These are phyloP conservation scores for Monascus purpureus DNA, from an alignment of 495 filamentous ascomycete species.

Conservation along the genomic window DNA sequence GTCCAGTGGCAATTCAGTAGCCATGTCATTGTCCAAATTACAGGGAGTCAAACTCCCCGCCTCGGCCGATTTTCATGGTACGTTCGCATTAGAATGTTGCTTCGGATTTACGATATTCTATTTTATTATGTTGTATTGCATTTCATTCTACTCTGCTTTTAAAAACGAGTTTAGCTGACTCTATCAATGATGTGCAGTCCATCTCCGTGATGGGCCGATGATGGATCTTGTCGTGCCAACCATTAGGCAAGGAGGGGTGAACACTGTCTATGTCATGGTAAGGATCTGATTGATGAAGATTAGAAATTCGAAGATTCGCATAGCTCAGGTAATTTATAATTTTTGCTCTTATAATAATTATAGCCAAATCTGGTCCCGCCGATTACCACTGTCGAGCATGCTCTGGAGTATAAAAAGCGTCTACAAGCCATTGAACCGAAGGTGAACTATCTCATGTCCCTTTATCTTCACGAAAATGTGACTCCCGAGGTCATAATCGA, in stretches of 20 bases:
- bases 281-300: conserved; percentile 7
- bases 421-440: conserved; percentile 55
- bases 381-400: conserved; percentile 57
- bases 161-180: background rate
- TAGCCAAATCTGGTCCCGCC: conserved; percentile 62
- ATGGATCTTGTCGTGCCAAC: conserved; percentile 70
- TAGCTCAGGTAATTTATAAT: conserved; percentile 1
- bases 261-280: conserved; percentile 76
- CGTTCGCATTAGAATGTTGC: conserved; percentile 21
- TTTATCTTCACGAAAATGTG: conserved; percentile 67
- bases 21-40: conserved; percentile 26
- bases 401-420: conserved; percentile 56
- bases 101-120: background rate
- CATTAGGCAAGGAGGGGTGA: conserved; percentile 57
- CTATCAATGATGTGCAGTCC: conserved; percentile 19
- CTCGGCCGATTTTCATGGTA: conserved; percentile 55
- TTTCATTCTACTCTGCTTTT: conserved; percentile 17
- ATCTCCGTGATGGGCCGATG: conserved; percentile 68
- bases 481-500: conserved; percentile 67
- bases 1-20: conserved; percentile 6
- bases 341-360: background rate
- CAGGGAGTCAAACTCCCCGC: conserved; percentile 47
- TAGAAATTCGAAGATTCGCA: background rate
- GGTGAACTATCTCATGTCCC: conserved; percentile 75
- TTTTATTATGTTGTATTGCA: no score